Conservation (phyloP, 2,329 filamentous ascomycete genomes). For the Aspergillus fischeri region DNA sequence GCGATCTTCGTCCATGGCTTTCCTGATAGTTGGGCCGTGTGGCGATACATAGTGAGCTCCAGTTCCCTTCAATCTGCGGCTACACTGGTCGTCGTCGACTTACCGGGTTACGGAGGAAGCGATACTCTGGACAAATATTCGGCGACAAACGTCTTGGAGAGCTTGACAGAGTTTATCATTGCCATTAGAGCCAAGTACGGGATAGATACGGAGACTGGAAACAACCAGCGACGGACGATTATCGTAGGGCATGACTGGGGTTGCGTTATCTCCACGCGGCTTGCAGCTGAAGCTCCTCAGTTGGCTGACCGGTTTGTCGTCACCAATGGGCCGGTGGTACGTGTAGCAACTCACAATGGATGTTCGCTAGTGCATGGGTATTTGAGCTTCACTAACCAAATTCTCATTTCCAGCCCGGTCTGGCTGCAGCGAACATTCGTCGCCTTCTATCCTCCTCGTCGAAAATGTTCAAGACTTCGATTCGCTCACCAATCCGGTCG, state of each 20-base stretch:
- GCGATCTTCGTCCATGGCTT: constrained; percentile 58
- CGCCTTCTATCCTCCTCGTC: constrained; percentile 40
- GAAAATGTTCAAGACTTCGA: constrained; percentile 50
- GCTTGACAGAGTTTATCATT: constrained; percentile 51
- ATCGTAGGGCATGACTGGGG: constrained; percentile 56
- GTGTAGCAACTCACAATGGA: constrained; percentile 15
- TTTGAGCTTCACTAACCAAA: constrained; percentile 1
- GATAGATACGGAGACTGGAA: constrained; percentile 24
- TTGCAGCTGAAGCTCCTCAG: constrained; percentile 56
- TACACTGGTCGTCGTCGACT: constrained; percentile 52
- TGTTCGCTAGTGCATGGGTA: background rate
- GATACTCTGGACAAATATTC: constrained; percentile 49
- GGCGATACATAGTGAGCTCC: constrained; percentile 47
- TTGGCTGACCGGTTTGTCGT: constrained; percentile 55
- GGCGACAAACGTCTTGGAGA: constrained; percentile 50
- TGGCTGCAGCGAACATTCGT: constrained; percentile 41
- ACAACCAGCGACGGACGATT: constrained; percentile 42
- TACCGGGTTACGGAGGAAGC: constrained; percentile 58
- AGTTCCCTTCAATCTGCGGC: constrained; percentile 35
- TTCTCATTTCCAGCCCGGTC: constrained; percentile 31
- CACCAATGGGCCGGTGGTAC: constrained; percentile 51
- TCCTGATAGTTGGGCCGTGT: constrained; percentile 56
- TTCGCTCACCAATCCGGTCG: constrained; percentile 41
- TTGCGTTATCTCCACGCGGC: constrained; percentile 48
- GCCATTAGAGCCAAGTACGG: constrained; percentile 47